These are phyloP conservation scores for Aspergillus quadrilineatus DNA, from an alignment of 2,329 filamentous ascomycete genomes.

Conservation along the genomic window DNA sequence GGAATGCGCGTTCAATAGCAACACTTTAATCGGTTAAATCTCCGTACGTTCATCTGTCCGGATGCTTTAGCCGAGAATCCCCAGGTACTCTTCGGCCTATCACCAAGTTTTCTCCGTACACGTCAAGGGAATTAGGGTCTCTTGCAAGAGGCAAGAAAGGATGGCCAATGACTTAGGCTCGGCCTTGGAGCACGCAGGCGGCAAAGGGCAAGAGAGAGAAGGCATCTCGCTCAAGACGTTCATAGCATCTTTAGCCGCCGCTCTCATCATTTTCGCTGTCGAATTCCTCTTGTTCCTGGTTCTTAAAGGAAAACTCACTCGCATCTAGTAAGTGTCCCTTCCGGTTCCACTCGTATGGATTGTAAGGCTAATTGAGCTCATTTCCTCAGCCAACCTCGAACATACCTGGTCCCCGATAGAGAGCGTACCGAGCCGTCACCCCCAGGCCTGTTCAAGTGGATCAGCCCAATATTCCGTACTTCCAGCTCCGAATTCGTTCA, in stretches of 20 bases:
- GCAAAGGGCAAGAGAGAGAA: constrained; percentile 34
- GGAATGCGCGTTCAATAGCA: neutral
- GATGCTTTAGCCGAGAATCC: neutral
- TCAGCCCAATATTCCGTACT: constrained; percentile 61
- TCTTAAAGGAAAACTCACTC: constrained; percentile 72
- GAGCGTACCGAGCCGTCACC: constrained; percentile 78
- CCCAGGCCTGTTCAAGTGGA: constrained; percentile 54
- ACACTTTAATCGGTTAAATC: neutral
- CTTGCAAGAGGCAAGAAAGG: neutral
- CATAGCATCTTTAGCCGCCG: constrained; percentile 63
- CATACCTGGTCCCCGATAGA: constrained; percentile 80
- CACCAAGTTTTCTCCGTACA: neutral
- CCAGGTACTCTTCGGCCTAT: neutral
- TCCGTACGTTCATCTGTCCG: neutral
- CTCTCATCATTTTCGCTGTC: constrained; percentile 62
- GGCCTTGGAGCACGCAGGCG: constrained; percentile 37
- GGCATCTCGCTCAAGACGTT: constrained; percentile 53
- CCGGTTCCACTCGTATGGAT: neutral
- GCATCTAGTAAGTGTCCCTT: constrained; percentile 69
- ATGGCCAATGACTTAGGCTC: constrained; percentile 32
- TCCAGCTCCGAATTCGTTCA: constrained; percentile 83
- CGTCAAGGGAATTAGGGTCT: neutral
- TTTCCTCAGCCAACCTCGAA: constrained; percentile 68
- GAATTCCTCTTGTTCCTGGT: constrained; percentile 70
- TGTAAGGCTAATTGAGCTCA: constrained; percentile 4